Evolutionary conservation across 2,329 filamentous ascomycete genomes (phyloP).

Genomic region (Fusarium annulatum): DNA sequence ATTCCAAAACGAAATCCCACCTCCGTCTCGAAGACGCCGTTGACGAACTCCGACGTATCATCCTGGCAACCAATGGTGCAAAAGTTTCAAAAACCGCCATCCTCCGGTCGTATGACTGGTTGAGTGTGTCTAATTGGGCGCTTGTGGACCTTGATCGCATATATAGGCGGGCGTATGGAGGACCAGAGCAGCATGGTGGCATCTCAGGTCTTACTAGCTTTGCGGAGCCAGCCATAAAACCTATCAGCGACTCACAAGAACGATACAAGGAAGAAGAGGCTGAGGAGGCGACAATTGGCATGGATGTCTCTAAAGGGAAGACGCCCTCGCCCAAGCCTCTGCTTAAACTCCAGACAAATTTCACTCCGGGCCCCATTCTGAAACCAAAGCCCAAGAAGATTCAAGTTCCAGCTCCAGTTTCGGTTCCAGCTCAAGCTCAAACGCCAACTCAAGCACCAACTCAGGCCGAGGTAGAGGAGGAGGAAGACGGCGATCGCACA

Average conservation of each 20-base stretch:
- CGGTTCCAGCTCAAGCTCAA: not conserved
- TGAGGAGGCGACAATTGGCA: constrained; percentile 36
- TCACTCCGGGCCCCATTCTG: constrained; percentile 40
- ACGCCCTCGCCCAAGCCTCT: constrained; percentile 44
- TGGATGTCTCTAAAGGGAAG: constrained; percentile 43
- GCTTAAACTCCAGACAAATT: constrained; percentile 59
- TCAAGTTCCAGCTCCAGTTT: not conserved
- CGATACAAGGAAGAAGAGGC: constrained; percentile 41
- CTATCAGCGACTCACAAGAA: constrained; percentile 36
- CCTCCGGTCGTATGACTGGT: constrained; percentile 66
- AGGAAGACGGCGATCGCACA: constrained; percentile 53
- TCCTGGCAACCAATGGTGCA: constrained; percentile 63
- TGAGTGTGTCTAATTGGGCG: constrained; percentile 62
- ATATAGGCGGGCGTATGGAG: constrained; percentile 68
- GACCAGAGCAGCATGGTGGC: constrained; percentile 56
- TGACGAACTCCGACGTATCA: constrained; percentile 69
- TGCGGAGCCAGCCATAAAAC: constrained; percentile 39
- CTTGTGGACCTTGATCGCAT: constrained; percentile 66
- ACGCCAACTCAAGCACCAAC: not conserved
- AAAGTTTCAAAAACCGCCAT: constrained; percentile 64
- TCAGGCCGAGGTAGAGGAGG: constrained; percentile 38
- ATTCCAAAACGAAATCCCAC: constrained; percentile 59
- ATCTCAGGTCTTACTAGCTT: constrained; percentile 54
- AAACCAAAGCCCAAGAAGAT: constrained; percentile 28
- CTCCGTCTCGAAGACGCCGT: constrained; percentile 69